These are phyloP conservation scores for Calonectria crousiana DNA, from an alignment of 2,329 filamentous ascomycete species.

Conservation along the genomic window DNA sequence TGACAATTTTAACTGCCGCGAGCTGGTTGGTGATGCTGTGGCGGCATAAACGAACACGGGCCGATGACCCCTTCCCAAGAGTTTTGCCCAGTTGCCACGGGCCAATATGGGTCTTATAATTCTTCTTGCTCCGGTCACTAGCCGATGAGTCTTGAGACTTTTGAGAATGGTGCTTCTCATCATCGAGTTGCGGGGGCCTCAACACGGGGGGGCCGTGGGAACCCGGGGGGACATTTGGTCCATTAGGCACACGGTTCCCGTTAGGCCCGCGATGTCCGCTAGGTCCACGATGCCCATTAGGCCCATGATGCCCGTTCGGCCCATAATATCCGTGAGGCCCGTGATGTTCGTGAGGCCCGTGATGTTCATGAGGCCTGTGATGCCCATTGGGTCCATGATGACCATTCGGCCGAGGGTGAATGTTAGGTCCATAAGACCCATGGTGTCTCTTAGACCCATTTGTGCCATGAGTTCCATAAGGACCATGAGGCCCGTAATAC, in stretches of 20 bases:
- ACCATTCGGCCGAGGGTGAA: not conserved
- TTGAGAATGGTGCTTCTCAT: constrained; percentile 54
- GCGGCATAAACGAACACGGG: constrained; percentile 86
- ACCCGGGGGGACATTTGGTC: constrained; percentile 26
- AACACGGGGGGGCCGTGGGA: constrained; percentile 29
- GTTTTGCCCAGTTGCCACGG: constrained; percentile 94
- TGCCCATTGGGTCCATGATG: not conserved
- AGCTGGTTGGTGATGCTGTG: constrained; percentile 83
- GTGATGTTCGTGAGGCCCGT: not conserved
- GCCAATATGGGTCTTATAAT: constrained; percentile 82
- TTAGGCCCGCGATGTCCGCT: not conserved
- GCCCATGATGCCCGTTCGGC: not conserved
- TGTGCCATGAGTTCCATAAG: not conserved
- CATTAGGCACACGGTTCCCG: not conserved
- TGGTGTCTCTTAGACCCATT: not conserved
- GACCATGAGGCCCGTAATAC: not conserved
- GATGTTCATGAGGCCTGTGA: not conserved
- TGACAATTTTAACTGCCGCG: constrained; percentile 96
- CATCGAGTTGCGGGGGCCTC: constrained; percentile 47
- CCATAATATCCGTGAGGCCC: not conserved
- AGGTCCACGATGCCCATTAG: not conserved
- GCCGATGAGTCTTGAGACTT: constrained; percentile 57
- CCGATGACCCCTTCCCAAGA: constrained; percentile 90
- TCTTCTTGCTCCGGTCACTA: constrained; percentile 55
- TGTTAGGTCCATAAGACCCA: not conserved